A percentile compares a stretch with the other conserved stretches of the same genome.
Evolutionary conservation across 2,329 filamentous ascomycete species (phyloP).

Genomic region (Alternaria hordeiaustralica): DNA sequence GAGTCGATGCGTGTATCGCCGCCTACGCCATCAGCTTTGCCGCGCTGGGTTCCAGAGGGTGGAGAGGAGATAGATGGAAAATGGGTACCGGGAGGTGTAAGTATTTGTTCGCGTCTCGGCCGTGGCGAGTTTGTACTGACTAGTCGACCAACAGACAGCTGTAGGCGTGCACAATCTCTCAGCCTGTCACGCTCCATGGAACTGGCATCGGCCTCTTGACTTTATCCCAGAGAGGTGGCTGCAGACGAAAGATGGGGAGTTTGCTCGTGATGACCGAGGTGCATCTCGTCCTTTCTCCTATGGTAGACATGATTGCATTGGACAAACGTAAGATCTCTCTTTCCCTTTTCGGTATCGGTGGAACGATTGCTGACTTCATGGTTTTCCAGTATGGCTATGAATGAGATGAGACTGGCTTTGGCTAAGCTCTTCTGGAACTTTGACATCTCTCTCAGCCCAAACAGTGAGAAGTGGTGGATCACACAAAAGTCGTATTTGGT

Average conservation of each 20-base stretch:
- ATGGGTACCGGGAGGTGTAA: constrained; percentile 5
- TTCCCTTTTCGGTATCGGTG: neutral
- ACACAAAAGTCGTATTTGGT: constrained; percentile 3
- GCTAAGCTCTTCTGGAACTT: constrained; percentile 6
- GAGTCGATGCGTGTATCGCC: constrained; percentile 2
- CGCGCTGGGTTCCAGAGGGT: constrained; percentile 4
- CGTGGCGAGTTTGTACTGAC: neutral
- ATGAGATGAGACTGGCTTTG: constrained; percentile 1
- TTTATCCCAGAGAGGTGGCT: constrained; percentile 6
- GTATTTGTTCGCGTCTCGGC: neutral
- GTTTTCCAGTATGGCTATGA: constrained; percentile 1
- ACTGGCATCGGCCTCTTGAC: constrained; percentile 4
- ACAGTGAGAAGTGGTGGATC: constrained; percentile 1
- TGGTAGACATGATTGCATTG: constrained; percentile 5
- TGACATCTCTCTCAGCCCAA: neutral
- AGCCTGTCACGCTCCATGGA: constrained; percentile 4
- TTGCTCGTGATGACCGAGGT: constrained; percentile 1
- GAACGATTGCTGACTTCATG: neutral
- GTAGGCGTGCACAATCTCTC: constrained; percentile 4
- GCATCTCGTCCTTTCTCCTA: constrained; percentile 6
- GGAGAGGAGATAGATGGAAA: constrained; percentile 6
- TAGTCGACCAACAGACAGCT: neutral
- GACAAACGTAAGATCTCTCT: neutral
- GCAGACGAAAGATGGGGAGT: constrained; percentile 5
- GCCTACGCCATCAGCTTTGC: constrained; percentile 2